A percentile compares a stretch with the other conserved stretches of the same genome.
Evolutionary conservation across 2,329 filamentous ascomycete genomes (phyloP).

Genomic region (Diaporthe australafricana): DNA sequence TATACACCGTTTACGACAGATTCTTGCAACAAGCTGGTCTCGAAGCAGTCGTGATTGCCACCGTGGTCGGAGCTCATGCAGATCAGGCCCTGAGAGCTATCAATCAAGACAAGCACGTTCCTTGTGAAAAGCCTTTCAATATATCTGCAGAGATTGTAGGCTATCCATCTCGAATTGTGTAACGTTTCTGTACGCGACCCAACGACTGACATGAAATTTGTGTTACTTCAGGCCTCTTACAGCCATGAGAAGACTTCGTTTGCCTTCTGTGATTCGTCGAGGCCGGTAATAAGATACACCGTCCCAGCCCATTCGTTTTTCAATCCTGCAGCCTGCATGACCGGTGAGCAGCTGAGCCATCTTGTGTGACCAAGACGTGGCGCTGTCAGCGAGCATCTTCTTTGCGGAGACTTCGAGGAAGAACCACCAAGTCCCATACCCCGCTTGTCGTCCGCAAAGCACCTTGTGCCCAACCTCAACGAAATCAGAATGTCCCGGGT

Average conservation of each 20-base stretch:
- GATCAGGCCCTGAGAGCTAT: slow-evolving; percentile 69
- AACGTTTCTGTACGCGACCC: no score
- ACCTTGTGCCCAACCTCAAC: not conserved
- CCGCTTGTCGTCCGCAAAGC: not conserved
- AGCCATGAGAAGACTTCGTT: not conserved
- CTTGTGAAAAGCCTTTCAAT: slow-evolving; percentile 70
- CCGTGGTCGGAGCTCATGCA: slow-evolving; percentile 65
- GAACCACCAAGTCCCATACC: not conserved
- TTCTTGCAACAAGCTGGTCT: slow-evolving; percentile 53
- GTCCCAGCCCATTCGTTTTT: no score
- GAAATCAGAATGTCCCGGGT: not conserved
- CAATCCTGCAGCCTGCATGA: no score
- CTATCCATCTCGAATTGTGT: not conserved
- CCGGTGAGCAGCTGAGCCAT: no score
- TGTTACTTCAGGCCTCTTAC: no score
- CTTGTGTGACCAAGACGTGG: no score
- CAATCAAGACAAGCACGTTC: slow-evolving; percentile 63
- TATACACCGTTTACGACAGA: slow-evolving; percentile 59
- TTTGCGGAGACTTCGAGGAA: not conserved
- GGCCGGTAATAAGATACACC: not conserved
- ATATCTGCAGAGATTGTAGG: slow-evolving; percentile 64
- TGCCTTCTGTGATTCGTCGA: not conserved
- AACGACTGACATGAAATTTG: no score
- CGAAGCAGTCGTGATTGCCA: slow-evolving; percentile 55
- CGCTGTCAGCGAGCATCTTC: no score